Conservation (phyloP, 208 protist genomes). For the Vickermania ingenoplastis region DNA sequence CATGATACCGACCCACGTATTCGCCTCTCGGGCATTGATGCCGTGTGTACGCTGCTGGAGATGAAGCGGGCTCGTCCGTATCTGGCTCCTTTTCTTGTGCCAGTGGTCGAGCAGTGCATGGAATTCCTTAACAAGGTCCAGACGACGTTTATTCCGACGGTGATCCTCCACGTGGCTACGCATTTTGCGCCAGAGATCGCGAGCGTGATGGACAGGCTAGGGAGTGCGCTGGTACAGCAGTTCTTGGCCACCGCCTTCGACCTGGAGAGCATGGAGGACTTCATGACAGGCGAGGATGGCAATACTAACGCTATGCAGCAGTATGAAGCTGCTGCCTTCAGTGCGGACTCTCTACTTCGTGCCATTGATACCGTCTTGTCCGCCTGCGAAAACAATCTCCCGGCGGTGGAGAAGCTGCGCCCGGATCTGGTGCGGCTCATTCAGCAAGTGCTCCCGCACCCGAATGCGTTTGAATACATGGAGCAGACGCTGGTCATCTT, state of each 20-base stretch:
- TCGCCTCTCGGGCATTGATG: conserved; percentile 69
- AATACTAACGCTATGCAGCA: conserved; percentile 13
- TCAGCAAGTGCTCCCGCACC: conserved; percentile 39
- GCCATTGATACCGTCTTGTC: conserved; percentile 68
- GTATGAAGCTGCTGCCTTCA: conserved; percentile 60
- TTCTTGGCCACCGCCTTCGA: conserved; percentile 76
- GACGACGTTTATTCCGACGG: conserved; percentile 74
- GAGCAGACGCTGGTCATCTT: conserved; percentile 74
- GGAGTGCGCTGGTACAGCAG: conserved; percentile 57
- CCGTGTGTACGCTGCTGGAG: conserved; percentile 79
- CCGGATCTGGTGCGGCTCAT: conserved; percentile 54
- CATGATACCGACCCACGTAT: conserved; percentile 64
- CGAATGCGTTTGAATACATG: conserved; percentile 75
- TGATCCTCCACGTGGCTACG: conserved; percentile 71
- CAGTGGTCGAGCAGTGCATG: conserved; percentile 80
- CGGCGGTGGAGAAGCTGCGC: conserved; percentile 34
- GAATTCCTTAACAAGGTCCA: conserved; percentile 70
- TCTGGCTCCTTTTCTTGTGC: conserved; percentile 51
- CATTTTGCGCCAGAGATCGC: conserved; percentile 81
- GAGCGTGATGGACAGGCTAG: conserved; percentile 59
- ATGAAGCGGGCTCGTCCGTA: conserved; percentile 62
- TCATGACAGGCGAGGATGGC: conserved; percentile 9
- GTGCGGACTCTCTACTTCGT: conserved; percentile 56
- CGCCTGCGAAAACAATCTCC: conserved; percentile 35
- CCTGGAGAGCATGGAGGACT: conserved; percentile 37